Conservation (phyloP, 208 protist genomes). For the Novymonas esmeraldas region DNA sequence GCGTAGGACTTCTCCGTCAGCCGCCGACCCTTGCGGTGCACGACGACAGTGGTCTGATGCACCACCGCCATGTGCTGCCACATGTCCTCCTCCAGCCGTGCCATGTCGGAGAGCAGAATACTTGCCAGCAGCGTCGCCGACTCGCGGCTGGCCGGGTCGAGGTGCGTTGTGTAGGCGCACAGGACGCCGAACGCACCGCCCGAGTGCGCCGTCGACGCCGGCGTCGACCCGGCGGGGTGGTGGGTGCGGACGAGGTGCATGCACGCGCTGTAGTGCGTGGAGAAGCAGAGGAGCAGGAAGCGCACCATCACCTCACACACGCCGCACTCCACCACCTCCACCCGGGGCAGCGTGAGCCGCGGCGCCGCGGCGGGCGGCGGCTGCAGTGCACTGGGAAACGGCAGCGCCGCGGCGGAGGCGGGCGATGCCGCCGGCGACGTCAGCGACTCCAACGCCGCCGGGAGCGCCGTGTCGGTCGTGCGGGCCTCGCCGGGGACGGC, state of each 20-base stretch:
- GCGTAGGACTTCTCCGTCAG: conserved; percentile 27
- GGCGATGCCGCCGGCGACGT: conserved; percentile 18
- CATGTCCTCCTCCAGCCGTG: conserved; percentile 27
- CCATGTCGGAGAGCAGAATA: conserved; percentile 32
- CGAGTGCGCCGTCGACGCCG: neutral
- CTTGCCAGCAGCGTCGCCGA: conserved; percentile 18
- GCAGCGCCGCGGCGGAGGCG: neutral
- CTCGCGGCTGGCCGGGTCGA: conserved; percentile 19
- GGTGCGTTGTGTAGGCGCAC: conserved; percentile 28
- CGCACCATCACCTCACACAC: conserved; percentile 41
- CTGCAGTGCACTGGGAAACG: neutral
- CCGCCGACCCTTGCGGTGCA: conserved; percentile 19
- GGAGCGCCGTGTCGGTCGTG: neutral
- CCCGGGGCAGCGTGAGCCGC: conserved; percentile 10
- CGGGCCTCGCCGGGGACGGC: neutral
- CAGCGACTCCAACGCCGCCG: neutral
- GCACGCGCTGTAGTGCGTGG: conserved; percentile 27
- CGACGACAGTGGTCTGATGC: conserved; percentile 18
- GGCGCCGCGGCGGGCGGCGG: neutral
- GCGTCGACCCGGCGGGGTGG: neutral
- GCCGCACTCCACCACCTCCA: conserved; percentile 30
- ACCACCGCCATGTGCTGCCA: conserved; percentile 36
- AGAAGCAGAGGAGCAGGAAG: conserved; percentile 36
- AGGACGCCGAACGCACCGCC: conserved; percentile 21
- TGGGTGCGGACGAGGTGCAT: conserved; percentile 22